phyloP scores from a whole-genome alignment of 768 basidiomycete genomes.

The Boletus reticuloceps region DNA sequence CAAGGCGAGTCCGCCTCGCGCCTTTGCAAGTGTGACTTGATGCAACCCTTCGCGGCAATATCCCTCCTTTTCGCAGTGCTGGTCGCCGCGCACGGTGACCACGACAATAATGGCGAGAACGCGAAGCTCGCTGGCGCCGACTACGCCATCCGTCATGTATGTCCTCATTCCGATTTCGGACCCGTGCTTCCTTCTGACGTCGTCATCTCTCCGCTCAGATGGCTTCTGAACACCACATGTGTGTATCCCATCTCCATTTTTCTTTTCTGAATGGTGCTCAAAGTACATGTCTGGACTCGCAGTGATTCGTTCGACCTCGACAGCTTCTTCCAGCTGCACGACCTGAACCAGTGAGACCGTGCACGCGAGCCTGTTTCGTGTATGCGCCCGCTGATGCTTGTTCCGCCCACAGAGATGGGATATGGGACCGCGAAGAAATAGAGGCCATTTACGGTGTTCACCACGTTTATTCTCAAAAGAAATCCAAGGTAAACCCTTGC shows the following conservation, averaged over 20 bases:
- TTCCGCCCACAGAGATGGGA: conserved; percentile 56
- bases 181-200: conserved; percentile 8
- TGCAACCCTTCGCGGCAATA: conserved; percentile 49
- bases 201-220: conserved; percentile 50
- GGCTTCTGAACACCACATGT: conserved; percentile 89
- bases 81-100: conserved; percentile 59
- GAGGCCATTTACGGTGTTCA: conserved; percentile 97
- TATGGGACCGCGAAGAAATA: conserved; percentile 85
- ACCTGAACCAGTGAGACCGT: conserved; percentile 69
- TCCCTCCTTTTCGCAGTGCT: conserved; percentile 33
- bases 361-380: not conserved
- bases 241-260: conserved; percentile 18
- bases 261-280: not conserved
- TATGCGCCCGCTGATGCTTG: not conserved
- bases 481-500: conserved; percentile 53
- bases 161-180: conserved; percentile 32
- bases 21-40: conserved; percentile 26
- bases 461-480: conserved; percentile 83
- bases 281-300: not conserved
- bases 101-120: conserved; percentile 54
- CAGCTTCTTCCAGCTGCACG: conserved; percentile 95
- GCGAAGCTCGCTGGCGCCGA: conserved; percentile 46
- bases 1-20: not conserved
- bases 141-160: conserved; percentile 90
- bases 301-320: conserved; percentile 81